A percentile compares a stretch with the other conserved stretches of the same genome.
phyloP scores from a whole-genome alignment of 257 asterid genomes.

The Lycium barbarum region DNA sequence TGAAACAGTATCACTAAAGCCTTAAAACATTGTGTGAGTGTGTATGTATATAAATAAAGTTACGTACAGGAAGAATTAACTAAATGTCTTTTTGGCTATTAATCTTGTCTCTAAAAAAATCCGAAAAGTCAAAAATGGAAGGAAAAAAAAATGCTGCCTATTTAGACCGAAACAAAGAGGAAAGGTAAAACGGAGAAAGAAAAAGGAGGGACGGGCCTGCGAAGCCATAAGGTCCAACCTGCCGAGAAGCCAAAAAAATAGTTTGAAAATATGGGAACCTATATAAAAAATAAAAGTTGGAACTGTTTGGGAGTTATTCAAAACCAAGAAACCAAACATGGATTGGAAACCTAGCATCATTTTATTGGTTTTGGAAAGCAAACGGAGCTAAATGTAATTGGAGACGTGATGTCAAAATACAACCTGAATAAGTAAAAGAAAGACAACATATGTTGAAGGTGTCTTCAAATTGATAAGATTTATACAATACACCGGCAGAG shows the following conservation, averaged over 20 bases:
- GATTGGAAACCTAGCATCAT: neutral
- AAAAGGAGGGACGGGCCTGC: neutral
- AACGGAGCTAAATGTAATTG: slow-evolving; percentile 3
- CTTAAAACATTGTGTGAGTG: neutral
- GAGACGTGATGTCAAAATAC: slow-evolving; percentile 4
- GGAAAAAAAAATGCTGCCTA: neutral
- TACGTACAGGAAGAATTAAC: neutral
- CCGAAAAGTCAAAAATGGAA: neutral
- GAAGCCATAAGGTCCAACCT: neutral
- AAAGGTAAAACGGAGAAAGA: neutral
- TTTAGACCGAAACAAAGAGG: neutral
- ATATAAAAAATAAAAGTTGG: neutral
- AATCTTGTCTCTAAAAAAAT: neutral
- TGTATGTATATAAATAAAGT: neutral
- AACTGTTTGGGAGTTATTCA: neutral
- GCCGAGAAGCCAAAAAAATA: neutral
- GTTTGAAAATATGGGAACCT: slow-evolving; percentile 2
- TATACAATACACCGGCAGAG: neutral
- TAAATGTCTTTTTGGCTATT: slow-evolving; percentile 20
- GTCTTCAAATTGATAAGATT: neutral
- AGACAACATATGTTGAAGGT: neutral
- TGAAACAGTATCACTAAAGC: neutral
- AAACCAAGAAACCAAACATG: neutral
- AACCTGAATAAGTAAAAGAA: neutral
- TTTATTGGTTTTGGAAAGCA: neutral